Evolutionary conservation across 1,284 basidiomycete species (phyloP).

Genomic region (Microbotryum saponariae): DNA sequence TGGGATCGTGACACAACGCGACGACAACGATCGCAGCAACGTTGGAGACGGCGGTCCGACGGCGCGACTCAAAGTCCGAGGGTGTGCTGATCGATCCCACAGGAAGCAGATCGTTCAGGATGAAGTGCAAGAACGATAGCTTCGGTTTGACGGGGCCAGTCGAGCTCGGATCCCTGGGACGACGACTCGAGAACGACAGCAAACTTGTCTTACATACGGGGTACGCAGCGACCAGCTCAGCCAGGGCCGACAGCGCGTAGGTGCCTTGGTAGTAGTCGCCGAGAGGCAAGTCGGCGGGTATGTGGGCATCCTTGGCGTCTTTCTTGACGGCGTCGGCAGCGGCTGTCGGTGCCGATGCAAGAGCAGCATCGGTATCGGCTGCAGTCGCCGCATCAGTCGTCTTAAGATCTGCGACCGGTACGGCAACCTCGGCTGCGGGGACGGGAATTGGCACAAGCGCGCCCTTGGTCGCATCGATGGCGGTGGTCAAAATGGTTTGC

Average conservation of each 20-base stretch:
- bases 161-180: slow-evolving; percentile 54
- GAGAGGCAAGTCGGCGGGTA: slow-evolving; percentile 25
- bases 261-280: slow-evolving; percentile 60
- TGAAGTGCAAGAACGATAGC: slow-evolving; percentile 59
- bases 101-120: slow-evolving; percentile 48
- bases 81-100: slow-evolving; percentile 5
- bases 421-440: slow-evolving; percentile 25
- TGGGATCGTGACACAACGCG: slow-evolving; percentile 79
- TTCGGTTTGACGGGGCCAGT: slow-evolving; percentile 42
- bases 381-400: slow-evolving; percentile 1
- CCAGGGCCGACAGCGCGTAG: slow-evolving; percentile 84
- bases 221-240: slow-evolving; percentile 89
- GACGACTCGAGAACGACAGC: slow-evolving; percentile 57
- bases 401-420: not conserved
- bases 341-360: slow-evolving; percentile 17
- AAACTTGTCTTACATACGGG: slow-evolving; percentile 82
- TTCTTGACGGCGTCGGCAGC: slow-evolving; percentile 16
- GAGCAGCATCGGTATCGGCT: slow-evolving; percentile 4
- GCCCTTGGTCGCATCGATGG: slow-evolving; percentile 57
- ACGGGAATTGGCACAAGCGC: slow-evolving; percentile 30
- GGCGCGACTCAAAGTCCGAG: slow-evolving; percentile 23
- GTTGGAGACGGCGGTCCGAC: slow-evolving; percentile 47
- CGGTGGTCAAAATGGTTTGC: slow-evolving; percentile 30
- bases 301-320: slow-evolving; percentile 14
- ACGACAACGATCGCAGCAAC: slow-evolving; percentile 90